phyloP scores from a whole-genome alignment of 2,329 filamentous ascomycete species.

The Plenodomus tracheiphilus region DNA sequence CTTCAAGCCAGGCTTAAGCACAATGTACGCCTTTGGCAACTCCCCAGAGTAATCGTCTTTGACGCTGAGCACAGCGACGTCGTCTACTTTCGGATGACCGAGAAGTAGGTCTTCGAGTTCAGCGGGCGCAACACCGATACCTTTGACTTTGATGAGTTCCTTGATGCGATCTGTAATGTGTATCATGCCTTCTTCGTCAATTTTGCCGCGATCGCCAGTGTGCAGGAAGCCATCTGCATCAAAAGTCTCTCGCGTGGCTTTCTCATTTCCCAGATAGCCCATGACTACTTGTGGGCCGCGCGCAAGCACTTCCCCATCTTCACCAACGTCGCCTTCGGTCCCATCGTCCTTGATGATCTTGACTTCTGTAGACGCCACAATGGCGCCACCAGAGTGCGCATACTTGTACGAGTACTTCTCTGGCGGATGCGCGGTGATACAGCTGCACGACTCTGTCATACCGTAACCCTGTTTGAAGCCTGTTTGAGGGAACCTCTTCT shows the following conservation, averaged over 20 bases:
- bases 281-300: constrained; percentile 55
- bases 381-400: constrained; percentile 58
- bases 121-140: constrained; percentile 64
- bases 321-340: constrained; percentile 55
- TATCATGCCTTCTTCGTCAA: constrained; percentile 60
- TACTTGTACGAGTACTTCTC: constrained; percentile 61
- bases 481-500: constrained; percentile 60
- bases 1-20: constrained; percentile 41
- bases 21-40: constrained; percentile 51
- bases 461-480: constrained; percentile 70
- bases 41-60: constrained; percentile 57
- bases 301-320: constrained; percentile 57
- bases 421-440: constrained; percentile 64
- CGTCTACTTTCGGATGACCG: constrained; percentile 59
- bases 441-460: constrained; percentile 68
- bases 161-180: constrained; percentile 66
- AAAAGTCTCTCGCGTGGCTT: constrained; percentile 51
- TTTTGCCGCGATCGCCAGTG: constrained; percentile 61
- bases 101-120: constrained; percentile 67
- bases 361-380: constrained; percentile 62
- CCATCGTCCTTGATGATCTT: constrained; percentile 63
- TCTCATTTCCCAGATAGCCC: constrained; percentile 53
- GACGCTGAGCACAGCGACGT: constrained; percentile 60
- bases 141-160: constrained; percentile 71
- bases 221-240: constrained; percentile 57